Base-by-base conservation (phyloP, 495 filamentous ascomycete species). In the Podospora conica region DNA sequence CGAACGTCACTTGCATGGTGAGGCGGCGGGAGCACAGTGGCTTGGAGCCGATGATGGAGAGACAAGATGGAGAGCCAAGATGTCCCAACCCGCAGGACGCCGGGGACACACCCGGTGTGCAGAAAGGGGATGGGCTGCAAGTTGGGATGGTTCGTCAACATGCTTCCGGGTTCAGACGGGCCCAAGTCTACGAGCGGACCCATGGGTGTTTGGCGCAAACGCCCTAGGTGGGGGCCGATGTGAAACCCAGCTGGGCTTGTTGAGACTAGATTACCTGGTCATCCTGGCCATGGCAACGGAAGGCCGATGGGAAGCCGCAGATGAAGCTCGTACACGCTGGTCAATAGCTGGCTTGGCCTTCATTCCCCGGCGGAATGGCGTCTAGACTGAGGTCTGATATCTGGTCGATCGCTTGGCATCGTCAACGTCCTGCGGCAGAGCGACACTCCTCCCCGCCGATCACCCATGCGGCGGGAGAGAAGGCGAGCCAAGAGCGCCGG, bases 361-460 rank as follows among this genome's bases (percentile, higher is more conserved):
- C 69, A 68, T 63, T 68, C 58, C 65, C 68, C 58, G 74, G 65
- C 64, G 72, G 64, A 59, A 66, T 70, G 65, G 70, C 63, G 74
- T 74, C 68, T 63, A 66, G 40, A 48, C 40, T 48, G 40, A 48
- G 70, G 69, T 71, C 68, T 71, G 70, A 66, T 67, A 71, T 72
- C 65, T 73, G 64, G 57, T 68, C 66, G 63, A 68, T 48, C 33
- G 28, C 71, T 75, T 75, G 72, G 72, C 73, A 61, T 60, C 58
- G 59, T 70, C 61, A 60, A 66, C 65, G 48, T 66, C 61, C 66
- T 69, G 73, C 68, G 65, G 61, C 69, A 70, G 69, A 65, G 66
- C 21, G 20, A 33, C 53, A n/a, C 57, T 9, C 68, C 54, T 60
- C 70, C 65, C 72, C 68, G 70, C 63, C 68, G 71, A 74, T 74